Conservation (phyloP, 2,329 filamentous ascomycete genomes). For the Fusarium ramigenum region DNA sequence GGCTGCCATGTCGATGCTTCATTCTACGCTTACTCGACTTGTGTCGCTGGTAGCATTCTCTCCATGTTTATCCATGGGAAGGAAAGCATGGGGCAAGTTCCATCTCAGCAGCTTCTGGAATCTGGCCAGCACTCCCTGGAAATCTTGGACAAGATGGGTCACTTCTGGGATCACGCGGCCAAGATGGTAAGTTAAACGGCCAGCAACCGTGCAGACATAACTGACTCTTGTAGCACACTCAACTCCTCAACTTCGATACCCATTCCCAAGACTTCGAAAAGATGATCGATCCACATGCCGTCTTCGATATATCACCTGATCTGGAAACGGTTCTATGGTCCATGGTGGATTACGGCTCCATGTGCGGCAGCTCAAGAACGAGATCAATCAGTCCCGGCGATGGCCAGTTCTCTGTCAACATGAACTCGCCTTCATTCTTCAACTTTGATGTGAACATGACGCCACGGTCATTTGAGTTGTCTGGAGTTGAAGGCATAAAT, state of each 20-base stretch:
- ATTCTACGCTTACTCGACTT: neutral
- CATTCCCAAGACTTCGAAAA: neutral
- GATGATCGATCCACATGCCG: neutral
- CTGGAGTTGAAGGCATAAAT: neutral
- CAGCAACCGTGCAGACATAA: accelerated
- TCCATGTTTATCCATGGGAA: neutral
- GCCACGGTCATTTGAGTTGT: neutral
- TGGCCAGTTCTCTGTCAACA: neutral
- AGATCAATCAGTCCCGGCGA: neutral
- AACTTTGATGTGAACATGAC: neutral
- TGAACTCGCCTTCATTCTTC: neutral
- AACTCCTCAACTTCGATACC: neutral
- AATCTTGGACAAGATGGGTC: constrained; percentile 1
- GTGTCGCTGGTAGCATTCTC: neutral
- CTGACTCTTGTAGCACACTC: neutral
- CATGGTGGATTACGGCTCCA: neutral
- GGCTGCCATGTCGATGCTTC: neutral
- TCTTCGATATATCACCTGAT: neutral
- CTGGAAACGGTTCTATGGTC: neutral
- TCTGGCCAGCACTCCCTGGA: neutral
- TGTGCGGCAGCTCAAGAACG: neutral
- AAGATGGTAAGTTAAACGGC: neutral
- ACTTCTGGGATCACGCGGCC: constrained; percentile 15
- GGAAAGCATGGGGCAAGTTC: neutral
- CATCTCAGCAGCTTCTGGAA: neutral